Percentiles rank a stretch among this genome's conserved stretches.
These are phyloP conservation scores for Aspergillus candidus DNA, from an alignment of 2,329 filamentous ascomycete genomes.

Conservation along the genomic window DNA sequence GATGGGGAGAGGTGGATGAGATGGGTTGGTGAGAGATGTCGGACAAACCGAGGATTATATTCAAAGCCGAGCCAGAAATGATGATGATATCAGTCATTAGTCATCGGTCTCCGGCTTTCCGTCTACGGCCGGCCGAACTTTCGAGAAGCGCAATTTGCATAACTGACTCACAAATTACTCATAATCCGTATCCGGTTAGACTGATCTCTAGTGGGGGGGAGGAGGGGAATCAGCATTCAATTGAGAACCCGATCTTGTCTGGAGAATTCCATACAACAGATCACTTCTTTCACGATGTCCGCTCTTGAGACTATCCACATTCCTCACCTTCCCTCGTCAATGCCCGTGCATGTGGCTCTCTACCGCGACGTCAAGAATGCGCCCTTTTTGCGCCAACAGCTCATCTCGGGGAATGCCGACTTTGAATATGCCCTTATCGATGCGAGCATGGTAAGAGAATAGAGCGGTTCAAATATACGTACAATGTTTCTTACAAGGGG, in stretches of 20 bases:
- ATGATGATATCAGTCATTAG: constrained; percentile 22
- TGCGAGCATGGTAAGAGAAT: constrained; percentile 60
- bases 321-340: constrained; percentile 64
- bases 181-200: constrained; percentile 1
- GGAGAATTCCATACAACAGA: background rate
- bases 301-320: constrained; percentile 62
- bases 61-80: constrained; percentile 10
- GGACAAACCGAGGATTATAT: constrained; percentile 13
- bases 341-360: constrained; percentile 66
- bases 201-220: constrained; percentile 7
- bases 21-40: constrained; percentile 1
- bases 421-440: constrained; percentile 96
- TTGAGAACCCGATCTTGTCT: background rate
- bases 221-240: constrained; percentile 8
- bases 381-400: constrained; percentile 69
- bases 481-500: constrained; percentile 3
- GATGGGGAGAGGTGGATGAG: constrained; percentile 6
- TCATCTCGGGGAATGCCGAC: constrained; percentile 73
- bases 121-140: constrained; percentile 28
- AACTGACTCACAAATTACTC: constrained; percentile 13
- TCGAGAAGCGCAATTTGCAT: constrained; percentile 29
- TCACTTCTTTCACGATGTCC: constrained; percentile 17
- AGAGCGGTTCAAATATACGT: background rate
- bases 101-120: constrained; percentile 4
- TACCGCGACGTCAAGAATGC: constrained; percentile 75